Evolutionary conservation across 345 rosid species (phyloP).

Genomic region (Triadica sebifera): DNA sequence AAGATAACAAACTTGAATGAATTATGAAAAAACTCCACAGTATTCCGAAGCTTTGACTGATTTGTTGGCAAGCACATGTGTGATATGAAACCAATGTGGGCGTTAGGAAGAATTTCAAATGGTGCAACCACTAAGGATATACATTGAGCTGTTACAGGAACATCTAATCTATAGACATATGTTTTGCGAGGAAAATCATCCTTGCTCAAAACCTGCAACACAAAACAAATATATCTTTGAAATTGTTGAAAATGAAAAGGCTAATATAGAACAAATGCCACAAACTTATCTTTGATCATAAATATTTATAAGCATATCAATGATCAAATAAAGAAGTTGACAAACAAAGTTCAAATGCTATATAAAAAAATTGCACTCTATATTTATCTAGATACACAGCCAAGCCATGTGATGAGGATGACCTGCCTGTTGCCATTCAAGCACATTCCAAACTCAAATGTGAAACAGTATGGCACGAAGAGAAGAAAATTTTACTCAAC

Average conservation of each 20-base stretch:
- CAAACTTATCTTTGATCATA: background rate
- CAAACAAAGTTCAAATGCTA: background rate
- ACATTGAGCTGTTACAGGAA: constrained; percentile 78
- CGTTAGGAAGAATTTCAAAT: constrained; percentile 78
- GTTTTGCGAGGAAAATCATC: constrained; percentile 87
- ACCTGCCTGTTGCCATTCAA: background rate
- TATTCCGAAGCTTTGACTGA: constrained; percentile 61
- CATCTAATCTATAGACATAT: constrained; percentile 74
- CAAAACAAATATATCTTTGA: background rate
- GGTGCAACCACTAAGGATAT: constrained; percentile 92
- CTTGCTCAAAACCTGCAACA: constrained; percentile 74
- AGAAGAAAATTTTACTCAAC: background rate
- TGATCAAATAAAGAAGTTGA: background rate
- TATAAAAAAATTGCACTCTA: background rate
- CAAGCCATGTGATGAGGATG: background rate
- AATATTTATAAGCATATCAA: background rate
- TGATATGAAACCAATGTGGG: constrained; percentile 56
- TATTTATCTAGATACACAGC: background rate
- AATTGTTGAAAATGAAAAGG: constrained; percentile 6
- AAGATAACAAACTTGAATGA: constrained; percentile 68
- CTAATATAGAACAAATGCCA: background rate
- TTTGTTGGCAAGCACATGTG: constrained; percentile 73
- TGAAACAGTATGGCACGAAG: background rate
- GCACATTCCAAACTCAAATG: background rate
- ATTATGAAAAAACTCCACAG: constrained; percentile 77